A percentile compares a stretch with the other conserved stretches of the same genome.
phyloP scores from a whole-genome alignment of 805 yeast species.

The Starmerella bombicola region DNA sequence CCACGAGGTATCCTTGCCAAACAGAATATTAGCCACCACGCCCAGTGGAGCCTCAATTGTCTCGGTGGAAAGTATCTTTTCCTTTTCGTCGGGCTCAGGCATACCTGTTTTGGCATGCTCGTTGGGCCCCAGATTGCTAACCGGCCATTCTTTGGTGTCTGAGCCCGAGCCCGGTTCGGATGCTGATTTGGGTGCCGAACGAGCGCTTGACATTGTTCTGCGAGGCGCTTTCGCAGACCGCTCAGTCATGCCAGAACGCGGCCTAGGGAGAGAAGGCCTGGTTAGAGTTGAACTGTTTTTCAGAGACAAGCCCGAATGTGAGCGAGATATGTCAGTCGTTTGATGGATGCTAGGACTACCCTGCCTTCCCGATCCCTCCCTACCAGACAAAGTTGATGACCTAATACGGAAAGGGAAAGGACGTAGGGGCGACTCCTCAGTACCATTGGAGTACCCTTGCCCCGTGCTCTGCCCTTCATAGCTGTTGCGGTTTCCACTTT shows the following conservation, averaged over 20 bases:
- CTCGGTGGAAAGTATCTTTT: constrained; percentile 41
- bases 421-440: neutral
- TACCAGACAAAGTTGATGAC: neutral
- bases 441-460: neutral
- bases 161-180: neutral
- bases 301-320: neutral
- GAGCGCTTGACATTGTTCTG: neutral
- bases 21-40: constrained; percentile 52
- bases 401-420: neutral
- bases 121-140: constrained; percentile 30
- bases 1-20: constrained; percentile 47
- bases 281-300: neutral
- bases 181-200: neutral
- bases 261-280: neutral
- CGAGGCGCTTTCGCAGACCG: neutral
- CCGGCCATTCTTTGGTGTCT: constrained; percentile 19
- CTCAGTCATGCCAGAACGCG: neutral
- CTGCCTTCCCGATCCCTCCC: neutral
- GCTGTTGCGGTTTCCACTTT: neutral
- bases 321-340: neutral
- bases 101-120: constrained; percentile 45
- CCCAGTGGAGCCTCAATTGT: constrained; percentile 65
- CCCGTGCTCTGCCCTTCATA: neutral
- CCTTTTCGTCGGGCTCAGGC: constrained; percentile 37
- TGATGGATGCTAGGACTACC: neutral